These are phyloP conservation scores for Didymosphaeria variabile DNA, from an alignment of 2,329 filamentous ascomycete species.

Conservation along the genomic window DNA sequence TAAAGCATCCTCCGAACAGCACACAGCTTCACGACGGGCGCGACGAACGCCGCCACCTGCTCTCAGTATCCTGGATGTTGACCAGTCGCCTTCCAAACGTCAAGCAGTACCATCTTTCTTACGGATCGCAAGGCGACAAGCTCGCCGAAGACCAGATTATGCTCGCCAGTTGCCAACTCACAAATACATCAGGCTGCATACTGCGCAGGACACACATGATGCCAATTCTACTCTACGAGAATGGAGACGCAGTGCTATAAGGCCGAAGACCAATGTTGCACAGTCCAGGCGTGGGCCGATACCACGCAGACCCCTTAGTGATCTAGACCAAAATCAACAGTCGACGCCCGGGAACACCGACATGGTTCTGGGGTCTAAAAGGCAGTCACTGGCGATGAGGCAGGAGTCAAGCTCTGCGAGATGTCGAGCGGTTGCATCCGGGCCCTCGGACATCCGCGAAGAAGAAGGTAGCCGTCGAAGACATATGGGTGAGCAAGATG, in stretches of 20 bases:
- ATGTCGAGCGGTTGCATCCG: constrained; percentile 8
- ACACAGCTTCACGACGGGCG: constrained; percentile 22
- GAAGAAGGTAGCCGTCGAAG: background rate
- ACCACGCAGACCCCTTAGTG: constrained; percentile 27
- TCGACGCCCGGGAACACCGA: background rate
- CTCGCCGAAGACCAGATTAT: constrained; percentile 56
- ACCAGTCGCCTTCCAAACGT: constrained; percentile 39
- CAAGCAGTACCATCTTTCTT: constrained; percentile 62
- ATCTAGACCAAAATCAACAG: constrained; percentile 33
- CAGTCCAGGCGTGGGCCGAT: constrained; percentile 2
- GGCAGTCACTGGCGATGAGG: background rate
- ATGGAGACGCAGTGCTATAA: constrained; percentile 60
- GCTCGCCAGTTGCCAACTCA: constrained; percentile 61
- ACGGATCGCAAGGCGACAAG: constrained; percentile 63
- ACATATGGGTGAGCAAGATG: background rate
- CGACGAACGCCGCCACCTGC: constrained; percentile 30
- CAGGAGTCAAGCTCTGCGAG: background rate
- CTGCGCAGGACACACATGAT: constrained; percentile 63
- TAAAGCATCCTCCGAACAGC: constrained; percentile 10
- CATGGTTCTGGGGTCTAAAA: background rate
- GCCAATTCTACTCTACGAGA: constrained; percentile 58
- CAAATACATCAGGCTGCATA: constrained; percentile 64
- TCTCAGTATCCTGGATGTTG: constrained; percentile 63
- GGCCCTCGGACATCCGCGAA: constrained; percentile 10
- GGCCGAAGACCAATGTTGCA: constrained; percentile 24